Percentiles rank a stretch among this genome's conserved stretches.
These are phyloP conservation scores for Thermothielavioides terrestris DNA, from an alignment of 495 filamentous ascomycete species.

Conservation along the genomic window DNA sequence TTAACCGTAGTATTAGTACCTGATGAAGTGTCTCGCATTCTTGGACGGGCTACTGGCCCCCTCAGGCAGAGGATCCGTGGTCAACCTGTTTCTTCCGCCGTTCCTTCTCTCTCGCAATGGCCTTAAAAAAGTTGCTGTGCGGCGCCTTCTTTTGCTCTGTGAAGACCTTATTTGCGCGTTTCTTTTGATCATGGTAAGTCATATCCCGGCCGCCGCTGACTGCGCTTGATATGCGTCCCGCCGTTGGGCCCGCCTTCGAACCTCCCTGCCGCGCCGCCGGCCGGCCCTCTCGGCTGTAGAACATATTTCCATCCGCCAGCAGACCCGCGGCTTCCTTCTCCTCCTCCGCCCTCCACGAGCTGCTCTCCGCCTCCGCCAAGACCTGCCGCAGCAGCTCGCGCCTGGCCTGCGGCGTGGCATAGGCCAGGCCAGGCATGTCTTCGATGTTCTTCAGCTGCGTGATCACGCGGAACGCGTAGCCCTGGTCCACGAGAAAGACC, in stretches of 20 bases:
- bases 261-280: no score
- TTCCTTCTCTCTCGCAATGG: no score
- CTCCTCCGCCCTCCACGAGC: conserved; percentile 62
- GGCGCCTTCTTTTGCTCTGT: conserved; percentile 62
- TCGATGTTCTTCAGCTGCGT: conserved; percentile 91
- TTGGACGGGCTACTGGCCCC: no score
- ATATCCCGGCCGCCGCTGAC: conserved; percentile 87
- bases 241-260: conserved; percentile 35
- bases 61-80: no score
- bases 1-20: no score
- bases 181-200: conserved; percentile 90
- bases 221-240: conserved; percentile 60
- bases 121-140: no score
- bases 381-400: conserved; percentile 85
- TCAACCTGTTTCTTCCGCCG: no score
- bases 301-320: no score
- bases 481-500: conserved; percentile 96
- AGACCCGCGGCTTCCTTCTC: conserved; percentile 77
- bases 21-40: no score
- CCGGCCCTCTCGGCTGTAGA: no score
- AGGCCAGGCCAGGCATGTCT: conserved; percentile 69
- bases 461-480: conserved; percentile 99
- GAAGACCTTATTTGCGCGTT: conserved; percentile 61
- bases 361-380: conserved; percentile 77
- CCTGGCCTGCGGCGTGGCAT: conserved; percentile 69